Conservation (phyloP, 352 stramenopile species). For the Blastocystis sp. region DNA sequence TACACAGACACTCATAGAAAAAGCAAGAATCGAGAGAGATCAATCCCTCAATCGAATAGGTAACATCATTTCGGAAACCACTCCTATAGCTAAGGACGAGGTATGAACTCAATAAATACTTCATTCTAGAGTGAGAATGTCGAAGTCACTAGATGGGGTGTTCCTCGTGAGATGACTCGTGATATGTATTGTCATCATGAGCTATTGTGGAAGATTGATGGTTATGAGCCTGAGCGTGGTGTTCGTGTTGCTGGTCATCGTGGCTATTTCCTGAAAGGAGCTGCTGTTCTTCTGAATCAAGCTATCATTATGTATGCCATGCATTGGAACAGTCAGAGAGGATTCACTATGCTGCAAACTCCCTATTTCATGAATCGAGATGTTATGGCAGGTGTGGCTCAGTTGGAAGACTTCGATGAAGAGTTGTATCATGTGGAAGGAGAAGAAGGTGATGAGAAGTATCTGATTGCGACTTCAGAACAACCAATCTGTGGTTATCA, state of each 20-base stretch:
- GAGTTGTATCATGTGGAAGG: slow-evolving; percentile 96
- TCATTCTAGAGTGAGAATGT: slow-evolving; percentile 68
- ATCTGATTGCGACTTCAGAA: slow-evolving; percentile 98
- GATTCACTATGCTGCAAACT: slow-evolving; percentile 95
- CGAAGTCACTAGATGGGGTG: slow-evolving; percentile 59
- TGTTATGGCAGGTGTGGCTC: slow-evolving; percentile 89
- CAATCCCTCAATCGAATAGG: slow-evolving; percentile 81
- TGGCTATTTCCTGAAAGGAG: slow-evolving; percentile 96
- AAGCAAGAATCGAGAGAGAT: slow-evolving; percentile 84
- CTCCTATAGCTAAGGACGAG: slow-evolving; percentile 90
- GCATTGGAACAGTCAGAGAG: slow-evolving; percentile 84
- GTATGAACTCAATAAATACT: slow-evolving; percentile 70
- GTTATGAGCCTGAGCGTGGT: slow-evolving; percentile 92
- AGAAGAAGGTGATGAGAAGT: slow-evolving; percentile 80
- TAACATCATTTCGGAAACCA: slow-evolving; percentile 89
- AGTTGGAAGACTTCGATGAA: slow-evolving; percentile 99
- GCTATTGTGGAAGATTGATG: slow-evolving; percentile 92
- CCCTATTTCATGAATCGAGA: slow-evolving; percentile 99
- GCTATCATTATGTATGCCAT: slow-evolving; percentile 96
- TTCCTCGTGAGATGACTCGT: slow-evolving; percentile 39
- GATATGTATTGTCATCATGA: slow-evolving; percentile 64
- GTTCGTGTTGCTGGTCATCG: slow-evolving; percentile 89
- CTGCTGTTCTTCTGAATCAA: slow-evolving; percentile 94
- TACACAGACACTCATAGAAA: slow-evolving; percentile 77
- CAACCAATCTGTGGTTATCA: slow-evolving; percentile 98